These are phyloP conservation scores for Chytriomyces hyalinus DNA, from an alignment of 192 early-diverging fungal species.

Conservation along the genomic window DNA sequence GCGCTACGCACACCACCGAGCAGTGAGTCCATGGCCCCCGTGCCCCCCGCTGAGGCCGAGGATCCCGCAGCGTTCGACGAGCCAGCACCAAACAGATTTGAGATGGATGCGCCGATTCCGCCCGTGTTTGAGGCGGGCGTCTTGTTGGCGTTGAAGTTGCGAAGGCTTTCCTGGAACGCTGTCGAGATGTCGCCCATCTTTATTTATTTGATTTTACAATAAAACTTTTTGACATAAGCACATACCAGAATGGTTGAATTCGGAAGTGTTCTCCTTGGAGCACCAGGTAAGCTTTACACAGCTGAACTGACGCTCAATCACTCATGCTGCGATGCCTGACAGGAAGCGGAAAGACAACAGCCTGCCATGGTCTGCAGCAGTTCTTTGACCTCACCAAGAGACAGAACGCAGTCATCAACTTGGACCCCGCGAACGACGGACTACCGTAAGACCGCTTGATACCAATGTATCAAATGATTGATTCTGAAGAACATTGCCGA, in stretches of 20 bases:
- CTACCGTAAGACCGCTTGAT: conserved; percentile 45
- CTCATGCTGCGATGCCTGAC: conserved; percentile 32
- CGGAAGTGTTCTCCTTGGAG: conserved; percentile 25
- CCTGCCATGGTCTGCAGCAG: conserved; percentile 58
- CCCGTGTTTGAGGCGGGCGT: neutral
- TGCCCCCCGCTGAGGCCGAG: neutral
- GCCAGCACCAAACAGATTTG: conserved; percentile 8
- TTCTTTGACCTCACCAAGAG: conserved; percentile 51
- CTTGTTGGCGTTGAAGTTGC: conserved; percentile 32
- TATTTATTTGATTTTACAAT: neutral
- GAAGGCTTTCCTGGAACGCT: conserved; percentile 24
- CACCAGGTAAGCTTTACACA: conserved; percentile 19
- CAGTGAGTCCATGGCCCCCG: conserved; percentile 38
- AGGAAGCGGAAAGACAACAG: conserved; percentile 65
- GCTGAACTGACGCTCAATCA: neutral
- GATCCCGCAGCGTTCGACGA: neutral
- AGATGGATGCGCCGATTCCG: neutral
- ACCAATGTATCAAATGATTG: neutral
- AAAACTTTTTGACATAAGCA: neutral
- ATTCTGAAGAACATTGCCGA: too few relatives aligned
- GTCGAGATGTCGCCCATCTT: neutral
- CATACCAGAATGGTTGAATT: conserved; percentile 2
- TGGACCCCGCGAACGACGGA: conserved; percentile 69
- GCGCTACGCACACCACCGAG: conserved; percentile 46
- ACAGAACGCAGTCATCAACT: conserved; percentile 55